phyloP scores from a whole-genome alignment of 805 yeast genomes.

The Saccharomycopsis fermentans region DNA sequence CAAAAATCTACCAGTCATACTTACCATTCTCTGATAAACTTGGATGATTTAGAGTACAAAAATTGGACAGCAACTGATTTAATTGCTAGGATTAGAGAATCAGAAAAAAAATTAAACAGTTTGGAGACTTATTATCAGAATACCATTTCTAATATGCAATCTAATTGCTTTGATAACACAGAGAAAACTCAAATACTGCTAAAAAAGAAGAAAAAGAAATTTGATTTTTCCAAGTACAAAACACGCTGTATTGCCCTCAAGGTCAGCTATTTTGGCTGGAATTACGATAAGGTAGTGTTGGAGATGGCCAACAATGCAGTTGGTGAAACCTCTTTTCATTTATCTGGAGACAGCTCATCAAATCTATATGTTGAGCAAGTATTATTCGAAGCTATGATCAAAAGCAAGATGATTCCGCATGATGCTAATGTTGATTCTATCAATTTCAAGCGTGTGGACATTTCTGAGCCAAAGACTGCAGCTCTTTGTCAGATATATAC shows the following conservation, averaged over 20 bases:
- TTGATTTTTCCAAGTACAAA: constrained; percentile 58
- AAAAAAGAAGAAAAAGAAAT: constrained; percentile 19
- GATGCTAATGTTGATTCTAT: constrained; percentile 56
- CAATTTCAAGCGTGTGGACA: constrained; percentile 55
- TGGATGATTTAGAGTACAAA: not conserved
- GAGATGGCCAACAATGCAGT: constrained; percentile 59
- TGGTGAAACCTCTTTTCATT: not conserved
- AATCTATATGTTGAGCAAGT: constrained; percentile 79
- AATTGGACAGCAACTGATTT: not conserved
- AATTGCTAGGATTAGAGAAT: not conserved
- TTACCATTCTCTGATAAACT: not conserved
- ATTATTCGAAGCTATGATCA: constrained; percentile 60
- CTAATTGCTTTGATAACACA: not conserved
- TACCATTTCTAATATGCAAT: not conserved
- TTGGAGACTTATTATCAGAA: not conserved
- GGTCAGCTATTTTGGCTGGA: constrained; percentile 91
- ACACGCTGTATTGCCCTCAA: constrained; percentile 69
- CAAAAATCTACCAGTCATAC: not conserved
- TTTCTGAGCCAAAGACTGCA: constrained; percentile 44
- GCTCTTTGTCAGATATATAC: constrained; percentile 94
- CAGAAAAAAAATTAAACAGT: not conserved
- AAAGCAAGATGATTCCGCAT: constrained; percentile 54
- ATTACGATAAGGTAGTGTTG: constrained; percentile 80
- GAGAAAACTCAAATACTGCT: not conserved
- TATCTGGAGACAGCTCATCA: constrained; percentile 41